Percentiles rank a stretch among this genome's conserved stretches.
Conservation (phyloP, 2,329 filamentous ascomycete genomes). For the Microsporum audouinii region DNA sequence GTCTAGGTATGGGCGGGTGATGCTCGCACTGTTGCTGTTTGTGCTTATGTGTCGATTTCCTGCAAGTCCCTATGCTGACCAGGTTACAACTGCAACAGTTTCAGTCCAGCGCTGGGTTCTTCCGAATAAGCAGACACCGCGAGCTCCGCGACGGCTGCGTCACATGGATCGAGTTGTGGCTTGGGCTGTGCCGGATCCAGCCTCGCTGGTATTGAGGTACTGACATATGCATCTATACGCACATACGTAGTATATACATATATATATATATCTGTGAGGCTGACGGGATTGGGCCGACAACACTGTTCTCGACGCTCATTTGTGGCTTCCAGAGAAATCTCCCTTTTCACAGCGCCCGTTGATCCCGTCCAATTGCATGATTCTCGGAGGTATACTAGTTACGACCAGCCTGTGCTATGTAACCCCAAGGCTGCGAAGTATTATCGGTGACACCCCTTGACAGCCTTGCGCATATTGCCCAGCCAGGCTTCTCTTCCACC, state of each 20-base stretch:
- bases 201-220: not conserved
- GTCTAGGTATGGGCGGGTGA: not conserved
- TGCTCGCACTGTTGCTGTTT: not conserved
- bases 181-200: not conserved
- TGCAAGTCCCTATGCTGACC: not conserved
- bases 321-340: not conserved
- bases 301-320: not conserved
- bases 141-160: not conserved
- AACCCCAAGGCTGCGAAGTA: not conserved
- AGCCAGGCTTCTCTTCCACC: not conserved
- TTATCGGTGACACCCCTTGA: not conserved
- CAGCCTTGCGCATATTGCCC: not conserved
- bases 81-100: not conserved
- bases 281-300: not conserved
- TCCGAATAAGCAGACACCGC: not conserved
- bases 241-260: not conserved
- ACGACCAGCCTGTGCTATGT: not conserved
- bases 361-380: not conserved
- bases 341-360: not conserved
- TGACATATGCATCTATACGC: not conserved
- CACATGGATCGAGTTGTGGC: not conserved
- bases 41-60: not conserved
- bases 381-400: not conserved
- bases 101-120: not conserved
- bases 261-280: not conserved